Evolutionary conservation across 2,329 filamentous ascomycete genomes (phyloP).

Genomic region (Alternaria atra): DNA sequence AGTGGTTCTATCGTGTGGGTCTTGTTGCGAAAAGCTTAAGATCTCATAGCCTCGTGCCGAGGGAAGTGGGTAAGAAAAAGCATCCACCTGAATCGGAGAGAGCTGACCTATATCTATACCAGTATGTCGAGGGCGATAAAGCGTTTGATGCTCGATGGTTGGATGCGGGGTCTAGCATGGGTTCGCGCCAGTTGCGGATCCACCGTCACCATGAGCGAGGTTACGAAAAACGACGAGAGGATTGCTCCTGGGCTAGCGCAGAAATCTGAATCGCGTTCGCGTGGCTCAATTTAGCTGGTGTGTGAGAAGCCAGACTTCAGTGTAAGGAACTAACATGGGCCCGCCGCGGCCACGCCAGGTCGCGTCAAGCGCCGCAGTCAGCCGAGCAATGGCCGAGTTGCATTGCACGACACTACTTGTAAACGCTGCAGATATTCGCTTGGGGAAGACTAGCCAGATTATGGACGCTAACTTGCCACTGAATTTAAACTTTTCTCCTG

Average conservation of each 20-base stretch:
- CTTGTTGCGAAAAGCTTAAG: slow-evolving; percentile 18
- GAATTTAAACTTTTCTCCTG: slow-evolving; percentile 34
- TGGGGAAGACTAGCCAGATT: slow-evolving; percentile 30
- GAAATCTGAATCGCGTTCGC: slow-evolving; percentile 41
- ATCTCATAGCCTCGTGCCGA: slow-evolving; percentile 28
- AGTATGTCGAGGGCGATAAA: slow-evolving; percentile 35
- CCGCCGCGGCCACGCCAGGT: slow-evolving; percentile 19
- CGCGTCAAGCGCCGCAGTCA: slow-evolving; percentile 36
- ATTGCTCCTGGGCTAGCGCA: slow-evolving; percentile 39
- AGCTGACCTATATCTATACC: slow-evolving; percentile 44
- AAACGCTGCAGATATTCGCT: slow-evolving; percentile 17
- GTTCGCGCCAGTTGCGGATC: slow-evolving; percentile 45
- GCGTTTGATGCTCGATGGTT: slow-evolving; percentile 32
- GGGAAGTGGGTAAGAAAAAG: slow-evolving; percentile 34
- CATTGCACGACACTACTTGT: slow-evolving; percentile 31
- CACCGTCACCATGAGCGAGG: slow-evolving; percentile 38
- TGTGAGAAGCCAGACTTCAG: slow-evolving; percentile 25
- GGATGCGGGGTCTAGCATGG: slow-evolving; percentile 49
- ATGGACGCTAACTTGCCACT: slow-evolving; percentile 41
- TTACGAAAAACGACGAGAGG: slow-evolving; percentile 33
- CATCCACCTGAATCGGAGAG: slow-evolving; percentile 35
- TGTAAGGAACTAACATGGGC: slow-evolving; percentile 27
- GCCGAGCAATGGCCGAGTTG: slow-evolving; percentile 43
- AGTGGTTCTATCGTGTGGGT: slow-evolving; percentile 25
- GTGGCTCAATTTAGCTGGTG: slow-evolving; percentile 43